Evolutionary conservation across 805 yeast species (phyloP).

Genomic region (Suhomyces faveliae): DNA sequence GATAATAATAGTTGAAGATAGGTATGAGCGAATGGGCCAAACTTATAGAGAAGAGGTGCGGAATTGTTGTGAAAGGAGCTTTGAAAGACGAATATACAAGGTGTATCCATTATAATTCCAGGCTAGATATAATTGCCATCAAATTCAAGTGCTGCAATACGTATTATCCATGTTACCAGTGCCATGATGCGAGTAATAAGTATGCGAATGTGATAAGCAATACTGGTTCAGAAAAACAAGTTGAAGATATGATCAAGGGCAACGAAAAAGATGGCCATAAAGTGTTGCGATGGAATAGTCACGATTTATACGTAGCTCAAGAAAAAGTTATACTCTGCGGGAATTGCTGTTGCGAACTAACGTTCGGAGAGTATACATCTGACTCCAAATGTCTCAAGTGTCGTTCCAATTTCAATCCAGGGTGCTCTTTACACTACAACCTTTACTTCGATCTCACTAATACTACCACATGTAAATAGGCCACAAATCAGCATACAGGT

Average conservation of each 20-base stretch:
- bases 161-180: constrained; percentile 40
- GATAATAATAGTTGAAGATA: not conserved
- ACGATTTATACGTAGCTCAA: constrained; percentile 9
- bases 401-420: constrained; percentile 32
- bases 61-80: not conserved
- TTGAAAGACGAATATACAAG: constrained; percentile 33
- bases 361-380: constrained; percentile 26
- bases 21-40: not conserved
- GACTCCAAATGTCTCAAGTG: constrained; percentile 26
- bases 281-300: constrained; percentile 12
- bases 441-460: constrained; percentile 29
- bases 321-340: constrained; percentile 37
- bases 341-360: constrained; percentile 27
- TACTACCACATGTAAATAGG: not conserved
- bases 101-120: constrained; percentile 36
- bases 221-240: constrained; percentile 7
- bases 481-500: not conserved
- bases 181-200: constrained; percentile 25
- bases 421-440: constrained; percentile 36
- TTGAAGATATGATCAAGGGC: not conserved
- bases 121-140: constrained; percentile 38
- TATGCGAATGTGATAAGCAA: not conserved
- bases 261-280: not conserved
- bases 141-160: constrained; percentile 37
- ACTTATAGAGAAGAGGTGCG: not conserved